phyloP scores from a whole-genome alignment of 208 protist genomes.

The Borovskyia barvae region DNA sequence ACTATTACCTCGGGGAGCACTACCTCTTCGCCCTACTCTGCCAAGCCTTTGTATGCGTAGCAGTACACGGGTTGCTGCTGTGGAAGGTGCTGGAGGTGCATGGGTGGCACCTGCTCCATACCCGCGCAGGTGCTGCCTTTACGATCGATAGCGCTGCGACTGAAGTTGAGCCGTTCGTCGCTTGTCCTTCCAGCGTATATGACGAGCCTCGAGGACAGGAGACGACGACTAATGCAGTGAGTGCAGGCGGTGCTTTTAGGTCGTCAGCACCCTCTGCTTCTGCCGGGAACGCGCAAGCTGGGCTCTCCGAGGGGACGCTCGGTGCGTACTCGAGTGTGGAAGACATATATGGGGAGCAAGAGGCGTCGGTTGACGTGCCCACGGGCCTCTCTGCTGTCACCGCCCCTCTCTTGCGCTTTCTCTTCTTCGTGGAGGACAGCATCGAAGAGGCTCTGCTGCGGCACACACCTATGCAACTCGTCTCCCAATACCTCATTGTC shows the following conservation, averaged over 20 bases:
- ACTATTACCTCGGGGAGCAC: constrained; percentile 64
- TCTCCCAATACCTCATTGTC: constrained; percentile 17
- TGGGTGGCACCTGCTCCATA: constrained; percentile 6
- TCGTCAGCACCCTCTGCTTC: no score
- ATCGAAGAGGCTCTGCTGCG: constrained; percentile 29
- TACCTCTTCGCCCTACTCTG: constrained; percentile 65
- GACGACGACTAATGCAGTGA: not conserved
- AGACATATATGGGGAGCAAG: not conserved
- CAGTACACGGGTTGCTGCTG: constrained; percentile 55
- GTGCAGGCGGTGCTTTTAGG: no score
- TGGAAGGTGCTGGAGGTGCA: constrained; percentile 47
- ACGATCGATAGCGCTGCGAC: not conserved
- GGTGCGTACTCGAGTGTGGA: not conserved
- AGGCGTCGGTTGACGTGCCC: not conserved
- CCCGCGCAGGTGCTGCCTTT: constrained; percentile 5
- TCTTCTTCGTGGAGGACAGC: constrained; percentile 30
- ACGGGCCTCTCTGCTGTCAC: not conserved
- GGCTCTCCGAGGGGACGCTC: not conserved
- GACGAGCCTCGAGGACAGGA: not conserved
- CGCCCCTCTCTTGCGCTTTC: constrained; percentile 5
- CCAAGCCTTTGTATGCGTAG: constrained; percentile 52
- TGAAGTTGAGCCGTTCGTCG: not conserved
- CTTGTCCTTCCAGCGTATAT: not conserved
- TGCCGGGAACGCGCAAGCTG: no score
- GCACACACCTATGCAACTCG: constrained; percentile 27